Evolutionary conservation across 2,329 filamentous ascomycete species (phyloP).

Genomic region (Reticulascus tulasneorum): DNA sequence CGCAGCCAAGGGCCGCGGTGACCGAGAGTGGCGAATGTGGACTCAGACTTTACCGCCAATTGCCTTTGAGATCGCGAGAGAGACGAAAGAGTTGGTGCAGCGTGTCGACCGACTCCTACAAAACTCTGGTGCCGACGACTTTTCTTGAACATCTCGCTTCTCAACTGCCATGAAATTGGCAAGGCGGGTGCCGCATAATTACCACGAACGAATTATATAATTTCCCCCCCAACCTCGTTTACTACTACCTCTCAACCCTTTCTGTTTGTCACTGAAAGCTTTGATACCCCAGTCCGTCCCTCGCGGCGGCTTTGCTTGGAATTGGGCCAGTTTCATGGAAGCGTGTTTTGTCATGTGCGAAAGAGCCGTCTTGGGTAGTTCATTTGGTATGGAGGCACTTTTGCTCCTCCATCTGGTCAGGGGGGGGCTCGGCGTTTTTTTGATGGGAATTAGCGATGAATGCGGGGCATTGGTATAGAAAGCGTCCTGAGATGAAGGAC

Average conservation of each 20-base stretch:
- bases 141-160: slow-evolving; percentile 41
- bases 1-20: slow-evolving; percentile 45
- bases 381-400: too few species aligned
- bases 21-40: slow-evolving; percentile 58
- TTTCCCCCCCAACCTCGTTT: slow-evolving; percentile 4
- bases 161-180: background rate
- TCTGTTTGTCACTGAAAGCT: slow-evolving; percentile 7
- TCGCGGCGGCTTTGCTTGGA: slow-evolving; percentile 13
- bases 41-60: slow-evolving; percentile 73
- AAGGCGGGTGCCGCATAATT: background rate
- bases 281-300: slow-evolving; percentile 14
- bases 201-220: slow-evolving; percentile 3
- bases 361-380: too few species aligned
- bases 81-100: slow-evolving; percentile 68
- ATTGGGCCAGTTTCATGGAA: slow-evolving; percentile 10
- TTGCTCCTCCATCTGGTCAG: too few species aligned
- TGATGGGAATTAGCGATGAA: too few species aligned
- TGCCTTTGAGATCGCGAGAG: slow-evolving; percentile 80
- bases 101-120: slow-evolving; percentile 34
- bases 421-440: too few species aligned
- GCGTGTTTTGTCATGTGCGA: too few species aligned
- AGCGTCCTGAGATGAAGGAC: too few species aligned
- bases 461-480: too few species aligned
- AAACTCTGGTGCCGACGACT: slow-evolving; percentile 33
- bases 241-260: too few species aligned